Percentiles rank a stretch among this genome's conserved stretches.
phyloP scores from a whole-genome alignment of 139 green algal genomes.

The Chloropicon primus region DNA sequence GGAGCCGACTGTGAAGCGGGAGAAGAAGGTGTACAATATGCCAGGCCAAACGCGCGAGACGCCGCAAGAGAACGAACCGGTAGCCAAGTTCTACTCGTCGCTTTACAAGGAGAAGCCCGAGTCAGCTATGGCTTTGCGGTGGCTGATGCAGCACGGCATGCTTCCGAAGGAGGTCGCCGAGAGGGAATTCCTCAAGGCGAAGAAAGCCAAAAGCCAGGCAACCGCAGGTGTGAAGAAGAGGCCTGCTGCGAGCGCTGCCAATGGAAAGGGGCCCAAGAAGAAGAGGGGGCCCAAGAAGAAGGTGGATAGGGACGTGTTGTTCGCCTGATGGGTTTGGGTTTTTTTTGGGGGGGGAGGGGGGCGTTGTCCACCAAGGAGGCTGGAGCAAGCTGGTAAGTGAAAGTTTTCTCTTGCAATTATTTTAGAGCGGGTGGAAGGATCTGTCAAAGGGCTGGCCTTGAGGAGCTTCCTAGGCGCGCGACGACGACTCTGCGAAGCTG shows the following conservation, averaged over 20 bases:
- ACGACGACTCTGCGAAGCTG: no score
- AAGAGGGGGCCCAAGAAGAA: neutral
- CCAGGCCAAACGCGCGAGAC: neutral
- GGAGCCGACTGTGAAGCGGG: neutral
- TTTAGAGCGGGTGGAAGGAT: no score
- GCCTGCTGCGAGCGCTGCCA: neutral
- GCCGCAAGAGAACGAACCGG: neutral
- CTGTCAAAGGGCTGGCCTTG: no score
- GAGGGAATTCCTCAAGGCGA: neutral
- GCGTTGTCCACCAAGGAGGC: no score
- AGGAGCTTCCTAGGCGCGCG: no score
- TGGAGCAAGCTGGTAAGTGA: no score
- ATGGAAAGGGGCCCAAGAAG: neutral
- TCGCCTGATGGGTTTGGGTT: no score
- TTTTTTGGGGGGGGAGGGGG: no score
- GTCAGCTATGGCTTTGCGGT: neutral
- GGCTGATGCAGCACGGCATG: neutral
- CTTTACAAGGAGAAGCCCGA: neutral
- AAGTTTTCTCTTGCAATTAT: no score
- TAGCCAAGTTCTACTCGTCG: neutral
- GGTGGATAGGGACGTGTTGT: neutral
- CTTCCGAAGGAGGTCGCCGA: neutral
- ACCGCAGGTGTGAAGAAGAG: no score
- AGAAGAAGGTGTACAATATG: neutral
- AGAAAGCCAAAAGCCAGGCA: neutral